Conservation (phyloP, 1,284 basidiomycete species). For the Cutaneotrichosporon dermatis region DNA sequence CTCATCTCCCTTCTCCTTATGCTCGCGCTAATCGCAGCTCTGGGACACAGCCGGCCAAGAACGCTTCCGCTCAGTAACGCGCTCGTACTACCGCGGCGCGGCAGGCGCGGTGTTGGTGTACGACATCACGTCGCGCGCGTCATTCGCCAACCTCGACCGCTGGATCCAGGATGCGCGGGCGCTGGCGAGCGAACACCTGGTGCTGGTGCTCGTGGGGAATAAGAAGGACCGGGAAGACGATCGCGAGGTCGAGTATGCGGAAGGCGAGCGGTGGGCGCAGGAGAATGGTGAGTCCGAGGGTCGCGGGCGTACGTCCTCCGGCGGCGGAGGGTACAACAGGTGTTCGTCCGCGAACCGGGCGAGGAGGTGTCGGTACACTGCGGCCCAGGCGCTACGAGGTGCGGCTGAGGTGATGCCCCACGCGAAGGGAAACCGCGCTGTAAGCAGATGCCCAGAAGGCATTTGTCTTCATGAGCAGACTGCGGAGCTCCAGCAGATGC, state of each 20-base stretch:
- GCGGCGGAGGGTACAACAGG: too few relatives aligned
- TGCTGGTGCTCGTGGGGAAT: conserved; percentile 89
- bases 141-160: conserved; percentile 71
- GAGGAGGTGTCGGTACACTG: too few relatives aligned
- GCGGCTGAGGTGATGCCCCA: too few relatives aligned
- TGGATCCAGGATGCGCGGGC: conserved; percentile 92
- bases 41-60: conserved; percentile 98
- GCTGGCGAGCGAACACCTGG: conserved; percentile 75
- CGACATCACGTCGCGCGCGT: conserved; percentile 72
- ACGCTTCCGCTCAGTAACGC: conserved; percentile 90
- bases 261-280: conserved; percentile 90
- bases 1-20: too few relatives aligned
- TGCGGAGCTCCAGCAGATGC: too few relatives aligned
- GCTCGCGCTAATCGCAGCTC: conserved; percentile 54
- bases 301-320: too few relatives aligned
- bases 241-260: conserved; percentile 87
- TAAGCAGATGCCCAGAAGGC: too few relatives aligned
- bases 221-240: conserved; percentile 93
- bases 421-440: too few relatives aligned
- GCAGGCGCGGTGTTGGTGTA: conserved; percentile 93
- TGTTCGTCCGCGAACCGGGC: too few relatives aligned
- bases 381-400: too few relatives aligned
- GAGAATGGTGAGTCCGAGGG: conserved; percentile 65
- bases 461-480: too few relatives aligned
- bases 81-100: conserved; percentile 93